Base-by-base conservation (phyloP, 208 protist species). In the Trypanosomatidae sp. region DNA sequence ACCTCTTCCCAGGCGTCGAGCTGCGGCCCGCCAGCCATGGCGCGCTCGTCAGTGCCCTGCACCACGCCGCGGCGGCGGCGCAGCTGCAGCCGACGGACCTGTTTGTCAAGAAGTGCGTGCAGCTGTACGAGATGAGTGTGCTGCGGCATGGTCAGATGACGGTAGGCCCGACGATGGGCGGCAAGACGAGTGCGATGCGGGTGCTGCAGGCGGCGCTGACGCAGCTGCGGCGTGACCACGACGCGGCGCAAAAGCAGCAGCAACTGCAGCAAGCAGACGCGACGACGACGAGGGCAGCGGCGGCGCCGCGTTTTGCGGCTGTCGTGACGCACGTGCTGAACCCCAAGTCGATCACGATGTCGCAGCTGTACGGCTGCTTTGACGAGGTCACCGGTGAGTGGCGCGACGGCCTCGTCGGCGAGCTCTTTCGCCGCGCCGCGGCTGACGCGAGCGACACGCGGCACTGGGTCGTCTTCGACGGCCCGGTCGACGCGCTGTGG, bases 61-160 rank as follows among this genome's bases (percentile, higher is more conserved):
- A 71, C 3, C 73, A 77, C 30, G 70, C 84, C 39, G 66, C 80
- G 7, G 30, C 59, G 5, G 58, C 73, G 35, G 56, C 82, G 67
- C 61, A 82, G 16, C 61, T 98, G 50, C 94, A 98, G 61, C 87
- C 90, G n/a, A 95, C 92, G 15, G 73, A 79, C 16, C 65, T 83
- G 62, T 98, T 98, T 71, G 23, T 98, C 18, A 78, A 76, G 40
- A 99, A 99, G 70, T 96, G 88, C 49, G 82, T 98, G 24, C 92
- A 99, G 75, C 54, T 99, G 8, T 97, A 97, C 69, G 97, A 99
- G 59, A 97, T 97, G 72, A 97, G 95, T 43, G 78, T 97, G 27
- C 71, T 99, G 38, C 86, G 97, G 19, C 96, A 98, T 68, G 97
- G 97, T 6, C 82, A 98, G 35, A 99, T 98, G 96, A 56, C 93